Conservation (phyloP, 345 rosid species). For the Acer campestre region DNA sequence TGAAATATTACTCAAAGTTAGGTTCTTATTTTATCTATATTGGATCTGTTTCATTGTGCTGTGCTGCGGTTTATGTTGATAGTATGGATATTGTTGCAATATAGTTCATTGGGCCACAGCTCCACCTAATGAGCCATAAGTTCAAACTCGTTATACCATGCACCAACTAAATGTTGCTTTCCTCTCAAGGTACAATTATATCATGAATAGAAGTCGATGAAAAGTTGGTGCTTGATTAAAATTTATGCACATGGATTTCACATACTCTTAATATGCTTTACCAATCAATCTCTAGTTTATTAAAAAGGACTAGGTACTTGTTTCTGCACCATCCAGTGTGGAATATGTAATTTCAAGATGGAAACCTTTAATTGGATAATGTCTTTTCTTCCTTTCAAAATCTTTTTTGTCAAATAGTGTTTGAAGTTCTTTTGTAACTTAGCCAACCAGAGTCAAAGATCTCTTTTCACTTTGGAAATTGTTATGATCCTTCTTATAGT, state of each 20-base stretch:
- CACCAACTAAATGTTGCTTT: background rate
- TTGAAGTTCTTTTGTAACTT: background rate
- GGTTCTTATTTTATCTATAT: background rate
- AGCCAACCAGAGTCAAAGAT: background rate
- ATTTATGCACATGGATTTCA: background rate
- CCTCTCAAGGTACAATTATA: background rate
- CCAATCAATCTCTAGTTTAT: background rate
- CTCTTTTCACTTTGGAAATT: background rate
- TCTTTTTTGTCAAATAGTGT: background rate
- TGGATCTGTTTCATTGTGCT: background rate
- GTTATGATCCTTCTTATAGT: background rate
- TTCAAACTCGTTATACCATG: background rate
- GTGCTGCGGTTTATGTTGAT: background rate
- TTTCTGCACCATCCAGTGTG: background rate
- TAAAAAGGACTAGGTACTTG: background rate
- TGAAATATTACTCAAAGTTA: background rate
- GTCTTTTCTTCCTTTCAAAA: background rate
- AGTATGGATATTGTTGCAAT: background rate
- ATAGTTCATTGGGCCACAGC: background rate
- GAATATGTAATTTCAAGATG: background rate
- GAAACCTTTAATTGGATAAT: background rate
- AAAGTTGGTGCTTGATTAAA: background rate
- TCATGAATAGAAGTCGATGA: background rate
- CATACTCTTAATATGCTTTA: background rate
- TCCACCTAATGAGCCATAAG: background rate